Evolutionary conservation across 768 basidiomycete species (phyloP).

Genomic region (Kwoniella newhampshirensis): DNA sequence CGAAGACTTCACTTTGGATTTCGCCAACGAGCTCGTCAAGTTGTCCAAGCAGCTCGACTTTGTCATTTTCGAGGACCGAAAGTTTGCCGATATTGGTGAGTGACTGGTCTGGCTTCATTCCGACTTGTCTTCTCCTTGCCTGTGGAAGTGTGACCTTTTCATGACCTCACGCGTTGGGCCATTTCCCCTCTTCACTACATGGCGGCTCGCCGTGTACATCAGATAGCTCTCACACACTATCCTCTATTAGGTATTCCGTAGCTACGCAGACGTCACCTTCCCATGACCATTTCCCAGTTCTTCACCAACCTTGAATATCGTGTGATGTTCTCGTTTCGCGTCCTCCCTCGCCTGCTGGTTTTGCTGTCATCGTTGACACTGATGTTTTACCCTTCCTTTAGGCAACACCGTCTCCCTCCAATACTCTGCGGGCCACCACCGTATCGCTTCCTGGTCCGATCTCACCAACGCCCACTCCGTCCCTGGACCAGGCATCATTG

Average conservation of each 20-base stretch:
- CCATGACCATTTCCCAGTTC: too few species aligned
- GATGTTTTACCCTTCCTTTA: constrained; percentile 55
- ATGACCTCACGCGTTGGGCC: too few species aligned
- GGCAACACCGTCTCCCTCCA: constrained; percentile 96
- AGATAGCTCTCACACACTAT: too few species aligned
- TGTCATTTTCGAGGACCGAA: constrained; percentile 95
- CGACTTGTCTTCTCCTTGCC: background rate
- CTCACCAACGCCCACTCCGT: constrained; percentile 96
- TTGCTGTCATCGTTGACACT: constrained; percentile 2
- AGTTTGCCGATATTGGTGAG: constrained; percentile 97
- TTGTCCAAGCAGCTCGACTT: constrained; percentile 83
- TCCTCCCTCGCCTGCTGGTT: background rate
- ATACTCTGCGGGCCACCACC: constrained; percentile 88
- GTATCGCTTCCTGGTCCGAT: constrained; percentile 92
- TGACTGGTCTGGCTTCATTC: background rate
- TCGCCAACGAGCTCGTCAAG: constrained; percentile 68
- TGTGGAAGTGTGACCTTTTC: too few species aligned
- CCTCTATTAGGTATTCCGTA: too few species aligned
- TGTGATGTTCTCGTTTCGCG: too few species aligned
- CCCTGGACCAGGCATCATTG: constrained; percentile 90
- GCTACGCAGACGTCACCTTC: too few species aligned
- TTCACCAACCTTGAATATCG: too few species aligned
- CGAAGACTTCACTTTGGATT: constrained; percentile 75
- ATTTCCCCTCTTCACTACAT: too few species aligned
- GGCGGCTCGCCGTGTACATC: too few species aligned